phyloP scores from a whole-genome alignment of 23 red algal species.

The Gracilaria domingensis region DNA sequence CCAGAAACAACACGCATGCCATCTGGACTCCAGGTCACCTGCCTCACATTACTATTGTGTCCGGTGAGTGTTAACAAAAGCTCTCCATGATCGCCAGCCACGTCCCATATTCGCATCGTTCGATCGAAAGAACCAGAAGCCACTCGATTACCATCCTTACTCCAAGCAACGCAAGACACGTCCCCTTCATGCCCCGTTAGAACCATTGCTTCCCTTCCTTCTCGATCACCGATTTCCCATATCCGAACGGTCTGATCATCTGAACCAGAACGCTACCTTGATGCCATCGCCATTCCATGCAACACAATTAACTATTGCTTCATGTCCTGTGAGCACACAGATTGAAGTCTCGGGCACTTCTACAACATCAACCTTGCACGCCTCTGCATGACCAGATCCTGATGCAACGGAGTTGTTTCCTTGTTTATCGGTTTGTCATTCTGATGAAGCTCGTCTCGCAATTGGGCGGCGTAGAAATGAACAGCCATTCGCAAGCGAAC shows the following conservation, averaged over 20 bases:
- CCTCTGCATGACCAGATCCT: no score
- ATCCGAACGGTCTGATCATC: conserved; percentile 60
- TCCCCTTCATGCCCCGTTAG: not conserved
- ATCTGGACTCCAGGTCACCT: not conserved
- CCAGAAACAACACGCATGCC: conserved; percentile 3
- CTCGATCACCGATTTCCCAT: no score
- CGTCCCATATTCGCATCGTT: not conserved
- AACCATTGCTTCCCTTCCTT: no score
- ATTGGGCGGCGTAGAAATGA: conserved; percentile 58
- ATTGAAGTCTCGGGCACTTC: not conserved
- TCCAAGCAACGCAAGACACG: not conserved
- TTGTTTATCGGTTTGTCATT: conserved; percentile 6
- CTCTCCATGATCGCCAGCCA: not conserved
- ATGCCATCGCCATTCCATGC: conserved; percentile 48
- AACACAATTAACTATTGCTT: conserved; percentile 59
- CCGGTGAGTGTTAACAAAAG: not conserved
- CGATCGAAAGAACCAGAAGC: not conserved
- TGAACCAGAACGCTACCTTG: conserved; percentile 58
- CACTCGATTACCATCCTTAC: not conserved
- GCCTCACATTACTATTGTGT: not conserved
- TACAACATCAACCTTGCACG: no score
- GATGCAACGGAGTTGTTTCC: no score
- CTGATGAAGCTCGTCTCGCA: conserved; percentile 46
- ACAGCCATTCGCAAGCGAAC: conserved; percentile 66
- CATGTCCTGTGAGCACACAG: conserved; percentile 39